Conservation (phyloP, 2,329 filamentous ascomycete genomes). For the Epichloe festucae region DNA sequence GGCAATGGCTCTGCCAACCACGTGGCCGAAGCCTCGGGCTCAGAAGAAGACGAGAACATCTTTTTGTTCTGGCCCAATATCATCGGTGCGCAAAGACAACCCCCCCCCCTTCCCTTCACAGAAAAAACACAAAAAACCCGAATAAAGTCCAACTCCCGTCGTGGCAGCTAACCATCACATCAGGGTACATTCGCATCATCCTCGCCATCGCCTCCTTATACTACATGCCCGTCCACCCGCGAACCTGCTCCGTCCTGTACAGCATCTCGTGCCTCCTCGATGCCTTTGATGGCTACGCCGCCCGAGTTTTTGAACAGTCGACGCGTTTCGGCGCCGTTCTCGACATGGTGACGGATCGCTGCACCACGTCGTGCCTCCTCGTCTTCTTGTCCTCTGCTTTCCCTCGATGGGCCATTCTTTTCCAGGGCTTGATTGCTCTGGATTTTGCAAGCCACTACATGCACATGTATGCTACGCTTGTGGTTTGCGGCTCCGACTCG, state of each 20-base stretch:
- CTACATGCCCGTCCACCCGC: conserved; percentile 98
- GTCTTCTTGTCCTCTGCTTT: conserved; percentile 93
- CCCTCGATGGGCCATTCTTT: conserved; percentile 84
- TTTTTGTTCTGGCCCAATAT: conserved; percentile 74
- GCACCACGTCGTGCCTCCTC: conserved; percentile 87
- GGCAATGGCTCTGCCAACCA: conserved; percentile 31
- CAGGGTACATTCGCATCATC: conserved; percentile 66
- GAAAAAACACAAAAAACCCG: background rate
- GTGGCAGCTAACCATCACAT: conserved; percentile 1
- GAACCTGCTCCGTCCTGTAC: conserved; percentile 85
- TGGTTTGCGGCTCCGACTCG: conserved; percentile 66
- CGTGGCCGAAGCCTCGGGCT: conserved; percentile 20
- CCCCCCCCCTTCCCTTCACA: too few relatives aligned
- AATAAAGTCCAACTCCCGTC: background rate
- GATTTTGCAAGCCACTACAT: conserved; percentile 96
- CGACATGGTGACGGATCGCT: conserved; percentile 98
- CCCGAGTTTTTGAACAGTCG: conserved; percentile 66
- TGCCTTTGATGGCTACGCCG: conserved; percentile 88
- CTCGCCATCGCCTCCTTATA: conserved; percentile 85
- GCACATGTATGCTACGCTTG: conserved; percentile 94
- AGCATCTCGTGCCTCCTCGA: conserved; percentile 90
- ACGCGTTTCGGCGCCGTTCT: conserved; percentile 93
- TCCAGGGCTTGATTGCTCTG: conserved; percentile 84
- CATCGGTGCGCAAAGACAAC: conserved; percentile 45
- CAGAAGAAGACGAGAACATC: conserved; percentile 52